Percentiles rank a stretch among this genome's conserved stretches.
These are phyloP conservation scores for Cocos nucifera DNA, from an alignment of 176 grass and related monocot genomes.

Conservation along the genomic window DNA sequence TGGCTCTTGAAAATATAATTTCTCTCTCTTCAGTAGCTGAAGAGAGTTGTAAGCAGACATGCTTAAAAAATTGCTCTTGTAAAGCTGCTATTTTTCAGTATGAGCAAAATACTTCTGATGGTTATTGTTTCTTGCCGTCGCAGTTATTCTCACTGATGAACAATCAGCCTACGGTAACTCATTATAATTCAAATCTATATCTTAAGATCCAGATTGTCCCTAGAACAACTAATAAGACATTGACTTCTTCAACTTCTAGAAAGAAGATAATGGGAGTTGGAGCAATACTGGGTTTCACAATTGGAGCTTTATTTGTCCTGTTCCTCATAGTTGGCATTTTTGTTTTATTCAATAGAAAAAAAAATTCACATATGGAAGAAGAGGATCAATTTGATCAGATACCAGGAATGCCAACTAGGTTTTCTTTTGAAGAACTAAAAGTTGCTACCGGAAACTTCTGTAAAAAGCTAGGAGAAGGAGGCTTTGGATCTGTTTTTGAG, in stretches of 20 bases:
- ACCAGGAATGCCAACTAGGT: slow-evolving; percentile 57
- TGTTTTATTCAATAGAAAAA: slow-evolving; percentile 14
- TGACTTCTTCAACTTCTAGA: too few species aligned
- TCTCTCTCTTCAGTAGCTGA: too few species aligned
- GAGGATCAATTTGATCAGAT: slow-evolving; percentile 54
- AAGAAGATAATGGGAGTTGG: not conserved
- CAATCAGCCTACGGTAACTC: slow-evolving; percentile 26
- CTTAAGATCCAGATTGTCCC: slow-evolving; percentile 67
- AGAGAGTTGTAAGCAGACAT: slow-evolving; percentile 59
- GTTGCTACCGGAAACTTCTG: slow-evolving; percentile 66
- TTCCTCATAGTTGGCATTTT: slow-evolving; percentile 18
- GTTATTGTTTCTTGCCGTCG: slow-evolving; percentile 47
- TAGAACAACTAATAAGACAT: too few species aligned
- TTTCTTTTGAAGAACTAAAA: slow-evolving; percentile 58
- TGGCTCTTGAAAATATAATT: too few species aligned
- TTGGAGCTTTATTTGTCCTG: slow-evolving; percentile 23
- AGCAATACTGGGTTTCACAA: slow-evolving; percentile 18
- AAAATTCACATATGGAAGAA: slow-evolving; percentile 26
- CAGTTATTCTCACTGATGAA: slow-evolving; percentile 59
- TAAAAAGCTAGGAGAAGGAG: slow-evolving; percentile 76
- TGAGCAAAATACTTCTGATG: slow-evolving; percentile 24
- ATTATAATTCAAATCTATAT: slow-evolving; percentile 60
- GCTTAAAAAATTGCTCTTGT: slow-evolving; percentile 70
- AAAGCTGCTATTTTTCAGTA: slow-evolving; percentile 46
- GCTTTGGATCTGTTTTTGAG: slow-evolving; percentile 65